phyloP scores from a whole-genome alignment of 2,329 filamentous ascomycete genomes.

The Neonectria ditissima region DNA sequence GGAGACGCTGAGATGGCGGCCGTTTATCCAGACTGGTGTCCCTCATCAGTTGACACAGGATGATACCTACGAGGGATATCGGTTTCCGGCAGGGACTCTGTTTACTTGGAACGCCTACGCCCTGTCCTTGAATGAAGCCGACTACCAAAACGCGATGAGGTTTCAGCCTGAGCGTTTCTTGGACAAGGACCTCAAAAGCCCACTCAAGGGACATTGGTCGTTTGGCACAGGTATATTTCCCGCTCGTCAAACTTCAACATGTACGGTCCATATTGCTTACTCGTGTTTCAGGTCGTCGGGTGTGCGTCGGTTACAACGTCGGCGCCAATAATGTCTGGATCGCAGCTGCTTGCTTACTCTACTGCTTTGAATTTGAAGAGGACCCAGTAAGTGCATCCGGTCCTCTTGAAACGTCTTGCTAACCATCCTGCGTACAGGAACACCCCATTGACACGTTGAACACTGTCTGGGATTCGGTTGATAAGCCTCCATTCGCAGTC shows the following conservation, averaged over 20 bases:
- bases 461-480: background rate
- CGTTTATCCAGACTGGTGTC: background rate
- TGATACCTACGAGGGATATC: background rate
- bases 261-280: background rate
- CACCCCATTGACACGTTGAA: constrained; percentile 1
- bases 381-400: background rate
- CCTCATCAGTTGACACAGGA: background rate
- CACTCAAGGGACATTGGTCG: background rate
- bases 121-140: background rate
- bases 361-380: constrained; percentile 11
- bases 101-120: constrained; percentile 1
- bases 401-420: background rate
- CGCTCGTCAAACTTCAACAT: background rate
- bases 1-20: constrained; percentile 45
- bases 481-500: background rate
- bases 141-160: background rate
- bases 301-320: constrained; percentile 16
- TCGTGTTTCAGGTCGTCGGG: background rate
- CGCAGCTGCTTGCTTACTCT: background rate
- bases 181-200: background rate
- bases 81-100: background rate
- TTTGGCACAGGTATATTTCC: background rate
- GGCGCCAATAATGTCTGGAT: constrained; percentile 9
- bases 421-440: background rate
- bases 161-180: background rate